phyloP scores from a whole-genome alignment of 768 basidiomycete genomes.

The Pleurotus citrinopileatus region DNA sequence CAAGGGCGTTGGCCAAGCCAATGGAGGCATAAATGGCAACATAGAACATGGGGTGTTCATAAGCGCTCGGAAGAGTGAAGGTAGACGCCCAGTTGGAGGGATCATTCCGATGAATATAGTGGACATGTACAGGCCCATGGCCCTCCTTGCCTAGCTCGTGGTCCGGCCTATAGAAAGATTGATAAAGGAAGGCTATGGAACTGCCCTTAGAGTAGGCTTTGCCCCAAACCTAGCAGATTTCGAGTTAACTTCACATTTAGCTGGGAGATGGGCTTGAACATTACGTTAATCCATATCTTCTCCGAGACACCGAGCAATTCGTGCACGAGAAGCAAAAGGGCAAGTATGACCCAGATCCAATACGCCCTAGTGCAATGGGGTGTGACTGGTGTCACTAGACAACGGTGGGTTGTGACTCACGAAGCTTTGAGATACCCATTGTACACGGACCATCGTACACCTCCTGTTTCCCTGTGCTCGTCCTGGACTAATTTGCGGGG shows the following conservation, averaged over 20 bases:
- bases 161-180: constrained; percentile 32
- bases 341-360: constrained; percentile 61
- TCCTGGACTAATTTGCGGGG: constrained; percentile 77
- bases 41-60: constrained; percentile 68
- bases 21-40: constrained; percentile 66
- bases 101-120: constrained; percentile 21
- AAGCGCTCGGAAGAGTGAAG: constrained; percentile 44
- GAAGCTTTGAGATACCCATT: constrained; percentile 70
- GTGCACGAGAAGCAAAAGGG: constrained; percentile 43
- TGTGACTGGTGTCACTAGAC: too few relatives aligned
- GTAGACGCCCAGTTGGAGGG: constrained; percentile 16
- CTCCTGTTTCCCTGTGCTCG: constrained; percentile 76
- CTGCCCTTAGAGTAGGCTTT: constrained; percentile 46
- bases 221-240: constrained; percentile 53
- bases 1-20: constrained; percentile 44
- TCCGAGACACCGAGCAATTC: constrained; percentile 48
- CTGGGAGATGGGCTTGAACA: background rate
- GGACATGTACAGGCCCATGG: constrained; percentile 12
- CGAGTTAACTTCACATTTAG: background rate
- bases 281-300: constrained; percentile 75
- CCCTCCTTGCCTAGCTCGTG: constrained; percentile 36
- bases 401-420: too few relatives aligned
- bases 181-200: constrained; percentile 28
- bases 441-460: constrained; percentile 77
- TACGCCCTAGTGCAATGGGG: too few relatives aligned